phyloP scores from a whole-genome alignment of 495 filamentous ascomycete species.

The Staphylotrichum tortipilum region DNA sequence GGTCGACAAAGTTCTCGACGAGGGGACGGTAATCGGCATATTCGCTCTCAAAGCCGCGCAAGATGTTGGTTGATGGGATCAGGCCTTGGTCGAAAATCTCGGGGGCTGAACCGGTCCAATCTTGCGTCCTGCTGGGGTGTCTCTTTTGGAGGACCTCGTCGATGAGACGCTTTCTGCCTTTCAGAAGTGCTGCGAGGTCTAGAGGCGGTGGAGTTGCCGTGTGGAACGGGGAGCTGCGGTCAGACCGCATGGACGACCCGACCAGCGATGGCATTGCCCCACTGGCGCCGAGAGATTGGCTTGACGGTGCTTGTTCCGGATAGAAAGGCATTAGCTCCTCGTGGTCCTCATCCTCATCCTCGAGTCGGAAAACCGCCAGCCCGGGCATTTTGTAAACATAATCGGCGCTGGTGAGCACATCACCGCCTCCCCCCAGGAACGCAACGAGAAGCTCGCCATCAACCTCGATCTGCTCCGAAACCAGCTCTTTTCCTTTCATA shows the following conservation, averaged over 20 bases:
- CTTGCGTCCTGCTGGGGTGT: background rate
- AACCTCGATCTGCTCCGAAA: conserved; percentile 26
- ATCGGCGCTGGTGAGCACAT: conserved; percentile 31
- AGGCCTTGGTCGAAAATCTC: background rate
- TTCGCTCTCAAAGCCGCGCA: conserved; percentile 10
- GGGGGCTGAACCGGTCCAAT: background rate
- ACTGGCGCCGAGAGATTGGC: background rate
- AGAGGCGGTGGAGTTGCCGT: background rate
- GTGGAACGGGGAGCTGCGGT: background rate
- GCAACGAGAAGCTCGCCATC: conserved; percentile 12
- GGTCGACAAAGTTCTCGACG: conserved; percentile 38
- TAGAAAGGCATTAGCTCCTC: conserved; percentile 10
- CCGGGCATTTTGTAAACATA: conserved; percentile 46
- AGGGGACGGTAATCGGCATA: conserved; percentile 21
- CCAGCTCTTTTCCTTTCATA: conserved; percentile 22
- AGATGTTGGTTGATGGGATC: conserved; percentile 8
- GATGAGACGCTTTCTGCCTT: conserved; percentile 10
- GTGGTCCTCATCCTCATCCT: conserved; percentile 41
- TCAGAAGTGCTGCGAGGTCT: conserved; percentile 12
- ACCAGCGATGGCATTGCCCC: background rate
- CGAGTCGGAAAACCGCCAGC: conserved; percentile 41
- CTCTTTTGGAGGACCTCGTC: conserved; percentile 5
- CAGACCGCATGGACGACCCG: background rate
- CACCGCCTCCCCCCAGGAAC: conserved; percentile 18
- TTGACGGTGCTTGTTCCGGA: background rate